Conservation (phyloP, 1,284 basidiomycete genomes). For the Anthracocystis setariae region DNA sequence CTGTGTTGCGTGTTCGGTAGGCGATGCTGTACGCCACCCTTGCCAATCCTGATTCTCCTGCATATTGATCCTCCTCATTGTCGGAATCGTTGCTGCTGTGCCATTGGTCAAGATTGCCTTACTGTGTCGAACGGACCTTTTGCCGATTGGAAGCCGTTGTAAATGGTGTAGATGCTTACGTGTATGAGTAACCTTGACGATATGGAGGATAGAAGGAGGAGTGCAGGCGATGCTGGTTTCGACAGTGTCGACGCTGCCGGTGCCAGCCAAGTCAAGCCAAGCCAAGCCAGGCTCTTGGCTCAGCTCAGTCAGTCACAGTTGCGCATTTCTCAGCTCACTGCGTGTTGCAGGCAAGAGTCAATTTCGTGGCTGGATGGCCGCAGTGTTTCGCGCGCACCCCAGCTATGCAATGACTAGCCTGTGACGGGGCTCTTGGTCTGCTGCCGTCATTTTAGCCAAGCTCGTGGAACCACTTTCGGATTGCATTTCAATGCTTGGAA, state of each 20-base stretch:
- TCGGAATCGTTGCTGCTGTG: not conserved
- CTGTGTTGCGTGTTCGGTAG: no score
- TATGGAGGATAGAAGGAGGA: conserved; percentile 47
- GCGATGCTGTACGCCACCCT: no score
- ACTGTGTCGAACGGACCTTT: conserved; percentile 10
- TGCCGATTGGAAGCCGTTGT: conserved; percentile 5
- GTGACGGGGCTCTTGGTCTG: no score
- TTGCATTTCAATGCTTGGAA: not conserved
- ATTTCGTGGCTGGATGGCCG: not conserved
- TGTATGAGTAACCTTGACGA: conserved; percentile 51
- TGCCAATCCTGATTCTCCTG: no score
- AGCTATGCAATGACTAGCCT: no score
- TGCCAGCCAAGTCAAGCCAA: not conserved
- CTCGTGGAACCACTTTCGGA: not conserved
- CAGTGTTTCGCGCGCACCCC: not conserved
- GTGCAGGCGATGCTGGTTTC: conserved; percentile 15
- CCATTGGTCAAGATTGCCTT: not conserved
- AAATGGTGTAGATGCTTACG: conserved; percentile 40
- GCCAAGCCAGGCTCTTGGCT: not conserved
- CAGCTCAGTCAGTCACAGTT: not conserved
- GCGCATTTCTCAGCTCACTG: no score
- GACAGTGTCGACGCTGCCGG: conserved; percentile 24
- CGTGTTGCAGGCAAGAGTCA: not conserved
- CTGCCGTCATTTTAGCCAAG: no score
- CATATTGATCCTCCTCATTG: no score